A percentile compares a stretch with the other conserved stretches of the same genome.
Conservation (phyloP, 106 monocot species). For the Alisma plantagoaquatica region DNA sequence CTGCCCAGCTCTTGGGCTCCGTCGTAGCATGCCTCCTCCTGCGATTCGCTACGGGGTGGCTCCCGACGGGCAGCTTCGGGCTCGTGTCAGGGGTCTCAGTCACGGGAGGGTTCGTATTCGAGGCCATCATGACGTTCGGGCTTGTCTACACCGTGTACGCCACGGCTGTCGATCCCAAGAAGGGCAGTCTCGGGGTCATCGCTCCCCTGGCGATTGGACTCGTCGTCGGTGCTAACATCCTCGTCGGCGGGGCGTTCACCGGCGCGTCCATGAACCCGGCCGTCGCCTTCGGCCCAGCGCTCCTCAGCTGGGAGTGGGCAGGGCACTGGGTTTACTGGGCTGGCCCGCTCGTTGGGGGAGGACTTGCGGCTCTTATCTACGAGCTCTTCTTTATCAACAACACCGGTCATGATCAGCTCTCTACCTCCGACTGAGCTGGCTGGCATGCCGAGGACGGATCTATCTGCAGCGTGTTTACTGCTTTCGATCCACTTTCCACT, state of each 20-base stretch:
- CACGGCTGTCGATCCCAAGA: conserved; percentile 7
- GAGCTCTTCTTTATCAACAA: conserved; percentile 13
- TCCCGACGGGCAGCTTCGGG: background rate
- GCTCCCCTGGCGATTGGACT: too few species aligned
- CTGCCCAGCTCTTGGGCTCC: conserved; percentile 15
- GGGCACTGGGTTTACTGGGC: too few species aligned
- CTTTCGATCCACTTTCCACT: background rate
- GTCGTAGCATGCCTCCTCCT: conserved; percentile 11
- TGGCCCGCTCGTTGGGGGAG: conserved; percentile 8
- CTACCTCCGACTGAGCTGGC: conserved; percentile 10
- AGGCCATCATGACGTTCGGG: conserved; percentile 11
- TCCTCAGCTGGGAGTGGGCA: conserved; percentile 13
- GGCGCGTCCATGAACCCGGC: conserved; percentile 15
- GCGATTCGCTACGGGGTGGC: background rate
- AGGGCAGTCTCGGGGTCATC: conserved; percentile 1
- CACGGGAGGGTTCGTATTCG: conserved; percentile 3
- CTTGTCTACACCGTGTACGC: too few species aligned
- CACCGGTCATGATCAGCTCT: conserved; percentile 10
- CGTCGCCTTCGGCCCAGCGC: conserved; percentile 10
- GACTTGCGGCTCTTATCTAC: conserved; percentile 2
- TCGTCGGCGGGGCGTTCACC: conserved; percentile 10
- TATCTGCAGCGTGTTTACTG: too few species aligned
- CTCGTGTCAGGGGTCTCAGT: conserved; percentile 4
- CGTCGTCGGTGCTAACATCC: conserved; percentile 12
- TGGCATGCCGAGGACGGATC: background rate